Conservation (phyloP, 192 early-diverging fungal species). For the Gonapodya prolifera region DNA sequence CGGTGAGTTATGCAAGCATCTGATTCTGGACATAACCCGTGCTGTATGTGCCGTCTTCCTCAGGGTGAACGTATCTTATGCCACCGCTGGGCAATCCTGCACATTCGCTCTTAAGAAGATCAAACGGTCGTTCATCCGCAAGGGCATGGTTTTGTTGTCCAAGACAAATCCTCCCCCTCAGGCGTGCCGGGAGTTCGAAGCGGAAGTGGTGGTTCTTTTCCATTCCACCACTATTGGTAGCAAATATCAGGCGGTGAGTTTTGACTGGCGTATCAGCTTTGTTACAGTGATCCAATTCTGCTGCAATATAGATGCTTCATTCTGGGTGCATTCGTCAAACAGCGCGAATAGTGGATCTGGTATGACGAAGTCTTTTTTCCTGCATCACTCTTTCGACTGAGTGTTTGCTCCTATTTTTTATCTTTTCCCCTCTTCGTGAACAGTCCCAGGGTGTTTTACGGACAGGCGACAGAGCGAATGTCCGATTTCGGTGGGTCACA, state of each 20-base stretch:
- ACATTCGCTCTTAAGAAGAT: slow-evolving; percentile 77
- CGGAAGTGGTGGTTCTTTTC: slow-evolving; percentile 82
- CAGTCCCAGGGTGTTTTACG: slow-evolving; percentile 17
- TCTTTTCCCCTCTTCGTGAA: not conserved
- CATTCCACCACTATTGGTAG: slow-evolving; percentile 81
- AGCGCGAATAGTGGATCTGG: slow-evolving; percentile 62
- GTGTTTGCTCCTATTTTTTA: no score
- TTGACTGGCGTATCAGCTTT: no score
- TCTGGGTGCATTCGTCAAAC: slow-evolving; percentile 80
- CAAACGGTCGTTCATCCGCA: slow-evolving; percentile 61
- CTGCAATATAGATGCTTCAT: slow-evolving; percentile 56
- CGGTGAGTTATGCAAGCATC: slow-evolving; percentile 64
- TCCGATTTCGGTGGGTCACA: slow-evolving; percentile 30
- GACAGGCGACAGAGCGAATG: slow-evolving; percentile 75
- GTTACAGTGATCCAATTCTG: not conserved
- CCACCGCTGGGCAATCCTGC: slow-evolving; percentile 64
- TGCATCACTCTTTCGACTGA: slow-evolving; percentile 23
- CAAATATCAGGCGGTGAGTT: slow-evolving; percentile 64
- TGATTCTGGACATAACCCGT: not conserved
- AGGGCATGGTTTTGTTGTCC: slow-evolving; percentile 68
- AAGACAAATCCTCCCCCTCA: slow-evolving; percentile 19
- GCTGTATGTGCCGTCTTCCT: not conserved
- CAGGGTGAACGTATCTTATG: not conserved
- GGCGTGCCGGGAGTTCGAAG: slow-evolving; percentile 64
- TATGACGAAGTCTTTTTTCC: slow-evolving; percentile 48